Evolutionary conservation across 257 asterid genomes (phyloP), one percentile per base, ranked within the genome.

Genomic region (Solanum chaucha): DNA sequence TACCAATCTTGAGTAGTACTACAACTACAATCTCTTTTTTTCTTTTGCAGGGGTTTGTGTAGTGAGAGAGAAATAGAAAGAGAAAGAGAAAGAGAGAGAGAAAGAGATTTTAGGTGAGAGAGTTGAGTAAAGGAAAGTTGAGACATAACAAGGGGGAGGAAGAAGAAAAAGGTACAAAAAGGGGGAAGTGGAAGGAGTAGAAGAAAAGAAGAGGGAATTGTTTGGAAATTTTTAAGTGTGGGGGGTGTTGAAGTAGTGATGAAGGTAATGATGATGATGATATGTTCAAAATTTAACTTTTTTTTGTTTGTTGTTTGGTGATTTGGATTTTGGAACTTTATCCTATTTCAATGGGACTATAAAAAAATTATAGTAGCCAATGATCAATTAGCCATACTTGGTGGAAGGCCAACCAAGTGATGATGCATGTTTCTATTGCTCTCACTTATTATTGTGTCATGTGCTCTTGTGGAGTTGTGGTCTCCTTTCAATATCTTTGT

Each of bases 241-340:
- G 64, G 70, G 87, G 88, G 91, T 5, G 90, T 87, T 84, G 84
- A 83, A 89, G 78, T 87, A 88, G 91, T 92, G 96, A 91, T 91
- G 91, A 87, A 85, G 26, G 91, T 89, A 89, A 90, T 92, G 91
- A 92, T 93, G 93, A 82, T 84, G 32, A 81, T 89, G 90, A 88
- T 89, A 78, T 82, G 88, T 90, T 89, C 90, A 87, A 85, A 87
- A 77, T 81, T 73, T 19, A 8, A 72, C 90, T 86, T 84, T 36
- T 83, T 83, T 86, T 82, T 58, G 44, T 46, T 85, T 87, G 41
- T 90, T 90, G 91, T 71, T 86, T 32, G 86, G 90, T 87, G 88
- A 88, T 36, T 88, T 70, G 78, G 40, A 32, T 67, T 51, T 61
- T 40, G 78, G 28, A 32, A 85, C 61, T 61, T 40, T 85, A 38